These are phyloP conservation scores for Nothophoma quercina DNA, from an alignment of 2,329 filamentous ascomycete genomes.

Conservation along the genomic window DNA sequence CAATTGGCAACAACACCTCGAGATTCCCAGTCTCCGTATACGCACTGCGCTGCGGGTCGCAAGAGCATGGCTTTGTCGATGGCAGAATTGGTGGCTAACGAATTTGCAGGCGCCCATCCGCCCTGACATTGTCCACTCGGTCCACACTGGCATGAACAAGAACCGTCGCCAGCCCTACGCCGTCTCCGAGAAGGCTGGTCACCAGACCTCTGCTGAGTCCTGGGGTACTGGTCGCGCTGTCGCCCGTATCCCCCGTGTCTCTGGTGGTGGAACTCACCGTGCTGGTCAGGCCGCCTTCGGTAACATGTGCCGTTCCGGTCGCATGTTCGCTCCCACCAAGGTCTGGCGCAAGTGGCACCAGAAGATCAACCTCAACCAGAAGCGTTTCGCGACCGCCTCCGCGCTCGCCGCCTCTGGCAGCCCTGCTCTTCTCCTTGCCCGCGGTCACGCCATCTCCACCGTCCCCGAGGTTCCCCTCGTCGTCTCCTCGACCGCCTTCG, in stretches of 20 bases:
- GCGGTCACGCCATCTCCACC: conserved; percentile 91
- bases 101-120: conserved; percentile 77
- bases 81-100: conserved; percentile 17
- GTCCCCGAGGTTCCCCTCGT: conserved; percentile 98
- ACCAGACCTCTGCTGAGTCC: conserved; percentile 99
- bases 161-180: conserved; percentile 99
- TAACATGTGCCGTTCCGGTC: conserved; percentile 99
- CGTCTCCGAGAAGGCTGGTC: conserved; percentile 98
- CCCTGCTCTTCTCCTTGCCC: conserved; percentile 92
- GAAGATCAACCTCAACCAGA: conserved; percentile 99
- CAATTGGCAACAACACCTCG: background rate
- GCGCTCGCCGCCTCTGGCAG: conserved; percentile 96
- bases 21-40: background rate
- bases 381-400: conserved; percentile 97
- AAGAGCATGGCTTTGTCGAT: background rate
- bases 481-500: conserved; percentile 88
- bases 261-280: conserved; percentile 99
- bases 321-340: conserved; percentile 99
- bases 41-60: conserved; percentile 2
- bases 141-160: conserved; percentile 99
- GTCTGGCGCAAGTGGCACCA: conserved; percentile 99
- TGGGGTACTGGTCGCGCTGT: conserved; percentile 99
- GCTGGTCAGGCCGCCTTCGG: conserved; percentile 99
- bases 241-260: conserved; percentile 99
- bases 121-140: conserved; percentile 97